Base-by-base conservation (phyloP, 306 rosid genomes). In the Trifolium fragiferum region DNA sequence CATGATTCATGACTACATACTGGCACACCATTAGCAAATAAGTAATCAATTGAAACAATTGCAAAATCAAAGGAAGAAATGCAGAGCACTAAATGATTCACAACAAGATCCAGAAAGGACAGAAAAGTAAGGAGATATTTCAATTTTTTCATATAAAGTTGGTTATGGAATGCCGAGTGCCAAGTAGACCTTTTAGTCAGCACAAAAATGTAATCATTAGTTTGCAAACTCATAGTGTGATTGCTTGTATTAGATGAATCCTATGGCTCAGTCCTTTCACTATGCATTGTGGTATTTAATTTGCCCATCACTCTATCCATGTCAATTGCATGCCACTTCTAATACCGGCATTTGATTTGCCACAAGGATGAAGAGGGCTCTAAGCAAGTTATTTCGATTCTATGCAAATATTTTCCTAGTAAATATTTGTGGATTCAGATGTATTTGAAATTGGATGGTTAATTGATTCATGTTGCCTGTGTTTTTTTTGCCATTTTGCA, bases 401-500 rank as follows among this genome's bases (percentile, higher is more conserved):
- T 64, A 38, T 72, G 72, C 63, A 15, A 66, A 14, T 27, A 46
- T 30, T 65, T 68, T 57, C 50, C 38, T 59, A 21, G 19, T 61
- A 23, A 38, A 13, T 15, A 8, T 59, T 53, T 61, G 43, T 30
- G 70, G 2, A 46, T 16, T 68, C 35, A 9, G 61, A 30, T 69
- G 8, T n/a, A 70, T 70, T 21, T 49, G 41, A 61, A 70, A 71
- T 30, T 66, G 47, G 68, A 67, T 38, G 51, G 44, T 47, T 32
- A 37, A 30, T 75, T 76, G 70, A 47, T 73, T 37, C 33, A 47
- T 53, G 67, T 59, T 62, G 66, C 70, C 46, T 67, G 49, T 21
- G 54, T 32, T 51, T 20, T 44, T 27, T 32, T 58, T 63, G 60
- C 30, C 47, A 67, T 53, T 76, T 37, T 37, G 70, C 86, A 93